A percentile compares a stretch with the other conserved stretches of the same genome.
These are phyloP conservation scores for Aspergillus alliaceus DNA, from an alignment of 2,329 filamentous ascomycete genomes.

Conservation along the genomic window DNA sequence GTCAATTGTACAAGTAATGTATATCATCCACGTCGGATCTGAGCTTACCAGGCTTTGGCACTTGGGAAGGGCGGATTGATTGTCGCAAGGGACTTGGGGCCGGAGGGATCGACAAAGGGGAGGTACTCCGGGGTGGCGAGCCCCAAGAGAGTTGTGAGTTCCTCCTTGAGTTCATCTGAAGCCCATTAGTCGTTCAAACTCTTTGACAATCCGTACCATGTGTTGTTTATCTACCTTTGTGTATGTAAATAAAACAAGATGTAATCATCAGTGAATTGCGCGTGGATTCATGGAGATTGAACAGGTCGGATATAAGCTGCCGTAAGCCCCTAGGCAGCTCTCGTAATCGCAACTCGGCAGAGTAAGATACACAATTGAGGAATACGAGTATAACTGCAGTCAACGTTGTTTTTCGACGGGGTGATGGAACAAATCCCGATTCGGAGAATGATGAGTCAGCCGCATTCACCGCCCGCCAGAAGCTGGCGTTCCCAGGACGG, in stretches of 20 bases:
- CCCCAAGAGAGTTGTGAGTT: constrained; percentile 60
- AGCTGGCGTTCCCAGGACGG: constrained; percentile 23
- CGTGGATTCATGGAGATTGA: not conserved
- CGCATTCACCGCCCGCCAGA: constrained; percentile 14
- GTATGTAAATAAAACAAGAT: not conserved
- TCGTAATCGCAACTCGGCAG: not conserved
- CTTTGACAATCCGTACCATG: not conserved
- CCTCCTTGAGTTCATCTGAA: constrained; percentile 38
- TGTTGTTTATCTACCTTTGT: not conserved
- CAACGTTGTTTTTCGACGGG: constrained; percentile 16
- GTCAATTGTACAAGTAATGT: constrained; percentile 12
- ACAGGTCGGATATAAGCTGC: not conserved
- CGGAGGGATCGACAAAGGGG: constrained; percentile 36
- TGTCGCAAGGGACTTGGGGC: constrained; percentile 37
- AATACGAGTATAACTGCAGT: not conserved
- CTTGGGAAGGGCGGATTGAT: constrained; percentile 34
- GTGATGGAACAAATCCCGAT: constrained; percentile 11
- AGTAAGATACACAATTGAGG: not conserved
- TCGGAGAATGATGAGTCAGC: constrained; percentile 25
- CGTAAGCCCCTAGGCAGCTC: not conserved
- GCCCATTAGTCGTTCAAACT: constrained; percentile 6
- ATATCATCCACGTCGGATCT: not conserved
- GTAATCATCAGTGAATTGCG: not conserved
- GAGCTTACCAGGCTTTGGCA: constrained; percentile 38
- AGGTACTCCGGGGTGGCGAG: constrained; percentile 57